Base-by-base conservation (phyloP, 139 green algal genomes). In the Chlorokybus atmophyticus region DNA sequence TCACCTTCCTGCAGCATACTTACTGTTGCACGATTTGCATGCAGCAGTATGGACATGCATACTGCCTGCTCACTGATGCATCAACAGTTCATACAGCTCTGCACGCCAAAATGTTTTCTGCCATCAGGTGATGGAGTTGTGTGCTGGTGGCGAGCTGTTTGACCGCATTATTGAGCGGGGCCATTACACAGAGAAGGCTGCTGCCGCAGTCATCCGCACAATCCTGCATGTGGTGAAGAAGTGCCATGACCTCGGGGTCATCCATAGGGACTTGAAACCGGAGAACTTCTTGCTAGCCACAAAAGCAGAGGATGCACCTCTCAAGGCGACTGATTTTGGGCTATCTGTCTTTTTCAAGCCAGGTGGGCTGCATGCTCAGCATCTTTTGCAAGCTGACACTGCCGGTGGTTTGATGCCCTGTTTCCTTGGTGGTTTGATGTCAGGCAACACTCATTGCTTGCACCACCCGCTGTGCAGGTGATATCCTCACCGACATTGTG, bases 251-350 rank as follows among this genome's bases (percentile, higher is more conserved):
- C 81, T 95, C 60, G 85, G 86, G 23, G 90, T 98, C n/a, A 87
- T 96, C 26, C 89, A 96, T 67, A 52, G 78, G 0, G 79, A 87
- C 66, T 64, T 87, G 32, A 86, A 86, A 66, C 82, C 79, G 29
- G 91, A 98, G 64, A 98, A 98, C 75, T 98, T 98, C 67, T 68
- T 98, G 62, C 80, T 98, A 24, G 83, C 78, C 3, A 79, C 50
- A 68, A 85, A 85, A 55, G 40, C 48, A 0, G 57, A 75, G 1
- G 44, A 82, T 6, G 56, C 83, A 0, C 51, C 75, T 53, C 74
- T 98, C 47, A 94, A 94, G 75, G 79, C 87, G 42, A 96, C 86
- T 10, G 87, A 95, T 64, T 95, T 95, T 69, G 87, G 87, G 23
- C 79, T 95, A 29, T 86, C 76, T 27, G 61, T 82, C 6, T 98